Evolutionary conservation across 2,329 filamentous ascomycete species (phyloP).

Genomic region (Aureobasidium zeae): DNA sequence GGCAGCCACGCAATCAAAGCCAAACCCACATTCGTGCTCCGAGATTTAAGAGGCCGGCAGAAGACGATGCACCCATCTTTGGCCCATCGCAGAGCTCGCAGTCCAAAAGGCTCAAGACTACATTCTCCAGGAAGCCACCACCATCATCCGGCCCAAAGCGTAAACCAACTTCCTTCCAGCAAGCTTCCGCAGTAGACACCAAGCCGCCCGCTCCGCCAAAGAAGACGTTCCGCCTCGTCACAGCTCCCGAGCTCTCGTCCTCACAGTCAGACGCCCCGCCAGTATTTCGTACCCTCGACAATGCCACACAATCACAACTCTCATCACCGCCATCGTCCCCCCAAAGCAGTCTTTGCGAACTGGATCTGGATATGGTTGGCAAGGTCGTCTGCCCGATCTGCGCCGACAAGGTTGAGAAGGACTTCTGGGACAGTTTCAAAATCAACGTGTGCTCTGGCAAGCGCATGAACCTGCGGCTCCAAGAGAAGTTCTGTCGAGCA

Average conservation of each 20-base stretch:
- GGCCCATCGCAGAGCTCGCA: neutral
- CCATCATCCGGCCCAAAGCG: too few relatives aligned
- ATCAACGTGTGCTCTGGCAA: constrained; percentile 19
- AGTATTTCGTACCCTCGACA: neutral
- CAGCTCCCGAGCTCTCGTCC: neutral
- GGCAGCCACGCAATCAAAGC: neutral
- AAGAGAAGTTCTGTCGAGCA: constrained; percentile 27
- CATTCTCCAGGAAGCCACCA: constrained; percentile 1
- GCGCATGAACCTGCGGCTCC: constrained; percentile 25
- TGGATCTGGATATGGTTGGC: neutral
- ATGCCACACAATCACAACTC: constrained; percentile 1
- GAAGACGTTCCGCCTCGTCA: neutral
- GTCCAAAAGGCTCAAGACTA: neutral
- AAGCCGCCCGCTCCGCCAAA: neutral
- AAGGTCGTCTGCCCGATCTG: constrained; percentile 28
- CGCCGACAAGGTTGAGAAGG: constrained; percentile 23
- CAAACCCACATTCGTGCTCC: neutral
- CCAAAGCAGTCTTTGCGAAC: neutral
- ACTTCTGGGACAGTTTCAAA: constrained; percentile 26
- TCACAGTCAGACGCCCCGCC: constrained; percentile 2
- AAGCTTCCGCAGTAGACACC: neutral
- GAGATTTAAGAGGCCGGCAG: neutral
- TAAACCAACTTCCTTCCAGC: neutral
- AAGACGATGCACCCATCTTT: neutral
- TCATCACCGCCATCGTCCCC: neutral